Evolutionary conservation across 257 asterid genomes (phyloP), one percentile per base, ranked within the genome.

Genomic region (Ballota nigra): DNA sequence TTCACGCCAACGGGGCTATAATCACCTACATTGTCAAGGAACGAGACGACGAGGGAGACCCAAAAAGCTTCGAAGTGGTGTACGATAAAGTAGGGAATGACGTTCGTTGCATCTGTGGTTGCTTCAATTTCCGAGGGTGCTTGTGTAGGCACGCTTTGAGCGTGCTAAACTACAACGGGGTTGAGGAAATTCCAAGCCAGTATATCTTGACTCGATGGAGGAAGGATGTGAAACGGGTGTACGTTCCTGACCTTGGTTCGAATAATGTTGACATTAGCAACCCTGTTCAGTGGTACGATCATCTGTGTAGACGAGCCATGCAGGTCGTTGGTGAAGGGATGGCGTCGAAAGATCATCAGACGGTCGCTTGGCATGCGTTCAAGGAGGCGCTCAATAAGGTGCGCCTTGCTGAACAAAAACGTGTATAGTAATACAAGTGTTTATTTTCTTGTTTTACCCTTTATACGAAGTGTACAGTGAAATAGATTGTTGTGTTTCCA

Each of bases 161-260:
- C 6, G 78, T 83, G 63, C 79, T 86, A 33, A 75, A 41, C 2
- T 78, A 73, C 79, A 80, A 80, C 11, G 65, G 80, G 67, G 63
- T 77, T 4, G 87, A 79, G 62, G 88, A 78, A 61, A 76, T 86
- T 57, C 87, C 91, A 0, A 47, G 66, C 69, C 83, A 73, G 52
- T 82, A 83, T 41, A 47, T 83, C 24, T 63, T 86, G 64, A 67
- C 75, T n/a, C 79, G 91, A 70, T 86, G 91, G 91, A 86, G 86
- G 81, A 86, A 82, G 80, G 86, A 86, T 70, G 13, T 78, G 20
- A 80, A 84, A 36, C 87, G 87, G 15, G 4, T 56, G 47, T 82
- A 79, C 62, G 34, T 62, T 18, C 76, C 69, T 2, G 87, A 82
- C 73, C 62, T 77, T 47, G 84, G 84, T 20, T 82, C 87, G 40